phyloP scores from a whole-genome alignment of 495 filamentous ascomycete genomes.

The Pseudevernia furfuracea region DNA sequence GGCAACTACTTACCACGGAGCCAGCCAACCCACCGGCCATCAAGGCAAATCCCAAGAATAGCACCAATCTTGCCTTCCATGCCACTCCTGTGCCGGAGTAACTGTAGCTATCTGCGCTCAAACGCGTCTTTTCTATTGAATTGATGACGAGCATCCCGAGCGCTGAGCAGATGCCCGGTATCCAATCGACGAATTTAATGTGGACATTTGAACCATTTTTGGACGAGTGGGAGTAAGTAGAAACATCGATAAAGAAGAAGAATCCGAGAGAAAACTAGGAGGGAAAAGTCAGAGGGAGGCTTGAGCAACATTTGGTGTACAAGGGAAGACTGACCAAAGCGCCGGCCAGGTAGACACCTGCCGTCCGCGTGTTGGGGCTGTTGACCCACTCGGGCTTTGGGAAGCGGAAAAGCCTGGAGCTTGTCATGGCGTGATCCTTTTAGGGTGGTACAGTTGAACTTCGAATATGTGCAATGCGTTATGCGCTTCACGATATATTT shows the following conservation, averaged over 20 bases:
- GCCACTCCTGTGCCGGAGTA: conserved; percentile 83
- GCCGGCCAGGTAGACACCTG: conserved; percentile 79
- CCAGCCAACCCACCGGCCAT: conserved; percentile 93
- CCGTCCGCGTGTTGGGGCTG: conserved; percentile 69
- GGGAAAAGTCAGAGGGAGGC: not conserved
- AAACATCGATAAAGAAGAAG: conserved; percentile 90
- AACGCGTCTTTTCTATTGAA: conserved; percentile 84
- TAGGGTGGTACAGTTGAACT: not conserved
- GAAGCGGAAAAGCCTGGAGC: conserved; percentile 70
- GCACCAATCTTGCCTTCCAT: conserved; percentile 91
- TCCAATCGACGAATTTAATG: conserved; percentile 96
- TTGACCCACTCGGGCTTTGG: conserved; percentile 83
- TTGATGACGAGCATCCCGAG: conserved; percentile 99
- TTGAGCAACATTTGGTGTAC: not conserved
- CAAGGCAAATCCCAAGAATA: conserved; percentile 91
- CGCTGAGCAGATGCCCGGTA: conserved; percentile 87
- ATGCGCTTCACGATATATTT: not conserved
- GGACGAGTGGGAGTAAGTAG: conserved; percentile 73
- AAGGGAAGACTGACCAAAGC: conserved; percentile 58
- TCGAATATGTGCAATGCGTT: not conserved
- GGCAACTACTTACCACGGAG: conserved; percentile 50
- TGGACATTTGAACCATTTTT: conserved; percentile 76
- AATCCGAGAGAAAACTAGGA: conserved; percentile 89
- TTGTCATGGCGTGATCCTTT: conserved; percentile 36
- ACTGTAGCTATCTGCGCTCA: conserved; percentile 78